Percentiles rank a stretch among this genome's conserved stretches.
Conservation (phyloP, 129 eudicot species). For the Chrysanthemum makinoi region DNA sequence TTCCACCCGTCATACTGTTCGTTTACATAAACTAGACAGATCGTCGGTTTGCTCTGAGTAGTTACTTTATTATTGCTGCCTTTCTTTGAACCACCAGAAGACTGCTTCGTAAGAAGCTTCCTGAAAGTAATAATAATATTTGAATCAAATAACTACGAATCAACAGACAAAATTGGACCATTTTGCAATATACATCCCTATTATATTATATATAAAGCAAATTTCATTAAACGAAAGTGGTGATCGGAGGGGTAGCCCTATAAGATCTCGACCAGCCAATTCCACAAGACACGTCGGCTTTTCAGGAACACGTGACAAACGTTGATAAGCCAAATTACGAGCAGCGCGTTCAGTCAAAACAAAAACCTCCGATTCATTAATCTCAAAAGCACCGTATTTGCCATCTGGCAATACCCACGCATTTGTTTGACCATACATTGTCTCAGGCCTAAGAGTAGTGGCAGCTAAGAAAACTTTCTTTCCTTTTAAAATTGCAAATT, state of each 20-base stretch:
- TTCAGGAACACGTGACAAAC: conserved; percentile 59
- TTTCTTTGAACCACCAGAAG: too few species aligned
- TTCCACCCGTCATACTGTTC: too few species aligned
- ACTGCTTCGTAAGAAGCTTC: too few species aligned
- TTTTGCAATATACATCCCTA: too few species aligned
- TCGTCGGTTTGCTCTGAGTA: conserved; percentile 21
- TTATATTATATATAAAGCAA: too few species aligned
- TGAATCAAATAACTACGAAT: too few species aligned
- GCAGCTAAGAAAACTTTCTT: conserved; percentile 80
- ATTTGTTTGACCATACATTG: conserved; percentile 90
- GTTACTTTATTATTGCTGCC: not conserved
- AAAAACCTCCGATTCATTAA: conserved; percentile 67
- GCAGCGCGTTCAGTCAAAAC: conserved; percentile 64
- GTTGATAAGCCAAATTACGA: conserved; percentile 70
- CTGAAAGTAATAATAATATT: too few species aligned
- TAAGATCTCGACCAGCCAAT: conserved; percentile 80
- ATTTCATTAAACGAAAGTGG: conserved; percentile 62
- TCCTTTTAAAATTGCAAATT: conserved; percentile 66
- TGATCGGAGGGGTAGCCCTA: conserved; percentile 71
- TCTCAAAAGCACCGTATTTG: conserved; percentile 79
- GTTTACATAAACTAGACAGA: too few species aligned
- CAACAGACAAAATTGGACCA: too few species aligned
- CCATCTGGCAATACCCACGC: conserved; percentile 87
- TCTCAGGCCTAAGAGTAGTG: conserved; percentile 84
- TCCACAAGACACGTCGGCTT: conserved; percentile 71